These are phyloP conservation scores for Acanthamoeba healyi DNA, from an alignment of 208 protist species.

Conservation along the genomic window DNA sequence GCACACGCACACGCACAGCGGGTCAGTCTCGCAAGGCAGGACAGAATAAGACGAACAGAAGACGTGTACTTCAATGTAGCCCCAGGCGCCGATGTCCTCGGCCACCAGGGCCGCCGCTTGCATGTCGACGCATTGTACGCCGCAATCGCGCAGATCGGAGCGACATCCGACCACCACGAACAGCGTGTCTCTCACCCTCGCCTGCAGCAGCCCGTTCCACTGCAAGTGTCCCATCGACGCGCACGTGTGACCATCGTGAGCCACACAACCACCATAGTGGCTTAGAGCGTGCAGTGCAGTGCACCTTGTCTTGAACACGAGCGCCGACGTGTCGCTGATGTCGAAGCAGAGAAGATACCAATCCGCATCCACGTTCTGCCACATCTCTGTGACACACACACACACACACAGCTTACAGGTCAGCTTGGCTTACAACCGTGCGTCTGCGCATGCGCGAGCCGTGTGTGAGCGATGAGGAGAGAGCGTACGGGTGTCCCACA, in stretches of 20 bases:
- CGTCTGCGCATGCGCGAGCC: too few relatives aligned
- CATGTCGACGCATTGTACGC: not conserved
- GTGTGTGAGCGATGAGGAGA: too few relatives aligned
- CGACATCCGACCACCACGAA: not conserved
- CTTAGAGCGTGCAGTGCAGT: too few relatives aligned
- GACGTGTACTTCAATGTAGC: conserved; percentile 1
- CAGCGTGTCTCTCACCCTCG: not conserved
- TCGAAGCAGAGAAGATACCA: not conserved
- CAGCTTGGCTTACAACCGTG: not conserved
- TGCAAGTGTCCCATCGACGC: not conserved
- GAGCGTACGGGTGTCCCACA: not conserved
- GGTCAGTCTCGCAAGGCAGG: too few relatives aligned
- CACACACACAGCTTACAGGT: not conserved
- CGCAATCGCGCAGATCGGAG: not conserved
- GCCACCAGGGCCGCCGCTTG: not conserved
- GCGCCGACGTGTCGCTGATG: not conserved
- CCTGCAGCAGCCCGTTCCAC: not conserved
- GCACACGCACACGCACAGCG: too few relatives aligned
- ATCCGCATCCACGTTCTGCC: not conserved
- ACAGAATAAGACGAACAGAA: too few relatives aligned
- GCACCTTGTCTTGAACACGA: not conserved
- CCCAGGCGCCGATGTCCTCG: not conserved
- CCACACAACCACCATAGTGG: not conserved
- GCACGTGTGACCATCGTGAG: not conserved
- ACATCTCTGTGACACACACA: not conserved